Evolutionary conservation across 768 basidiomycete genomes (phyloP).

Genomic region (Boletellus sp.): DNA sequence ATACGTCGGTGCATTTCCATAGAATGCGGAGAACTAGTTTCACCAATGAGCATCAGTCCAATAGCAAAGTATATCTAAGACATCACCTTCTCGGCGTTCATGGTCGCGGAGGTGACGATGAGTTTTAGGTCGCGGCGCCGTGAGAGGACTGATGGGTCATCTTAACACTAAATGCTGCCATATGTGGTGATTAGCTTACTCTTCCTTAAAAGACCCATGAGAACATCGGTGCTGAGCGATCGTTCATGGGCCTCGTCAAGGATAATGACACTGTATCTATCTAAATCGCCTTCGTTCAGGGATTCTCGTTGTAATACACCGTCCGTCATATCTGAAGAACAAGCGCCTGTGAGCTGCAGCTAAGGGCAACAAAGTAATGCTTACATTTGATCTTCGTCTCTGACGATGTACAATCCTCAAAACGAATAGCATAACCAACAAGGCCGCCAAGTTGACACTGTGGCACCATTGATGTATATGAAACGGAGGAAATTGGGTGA

Average conservation of each 20-base stretch:
- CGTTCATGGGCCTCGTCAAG: slow-evolving; percentile 99
- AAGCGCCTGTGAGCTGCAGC: not conserved
- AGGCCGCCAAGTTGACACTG: slow-evolving; percentile 85
- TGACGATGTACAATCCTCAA: slow-evolving; percentile 93
- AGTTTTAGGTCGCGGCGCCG: slow-evolving; percentile 90
- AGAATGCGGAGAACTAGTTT: slow-evolving; percentile 90
- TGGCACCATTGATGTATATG: slow-evolving; percentile 2
- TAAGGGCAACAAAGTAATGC: slow-evolving; percentile 21
- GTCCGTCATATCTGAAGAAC: slow-evolving; percentile 87
- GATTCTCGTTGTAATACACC: slow-evolving; percentile 98
- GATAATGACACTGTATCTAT: slow-evolving; percentile 94
- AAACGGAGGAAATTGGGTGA: not conserved
- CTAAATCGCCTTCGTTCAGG: slow-evolving; percentile 96
- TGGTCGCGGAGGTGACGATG: slow-evolving; percentile 97
- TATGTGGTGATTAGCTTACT: slow-evolving; percentile 48
- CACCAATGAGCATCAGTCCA: not conserved
- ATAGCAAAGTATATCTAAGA: not conserved
- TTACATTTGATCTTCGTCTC: slow-evolving; percentile 97
- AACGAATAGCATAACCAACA: slow-evolving; percentile 97
- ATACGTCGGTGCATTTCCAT: slow-evolving; percentile 91
- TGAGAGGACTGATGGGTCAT: slow-evolving; percentile 58
- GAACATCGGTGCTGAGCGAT: slow-evolving; percentile 93
- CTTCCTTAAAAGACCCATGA: slow-evolving; percentile 95
- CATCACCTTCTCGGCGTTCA: slow-evolving; percentile 96
- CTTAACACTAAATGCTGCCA: not conserved